phyloP scores from a whole-genome alignment of 2,329 filamentous ascomycete species.

The Zasmidium citrigriseum region DNA sequence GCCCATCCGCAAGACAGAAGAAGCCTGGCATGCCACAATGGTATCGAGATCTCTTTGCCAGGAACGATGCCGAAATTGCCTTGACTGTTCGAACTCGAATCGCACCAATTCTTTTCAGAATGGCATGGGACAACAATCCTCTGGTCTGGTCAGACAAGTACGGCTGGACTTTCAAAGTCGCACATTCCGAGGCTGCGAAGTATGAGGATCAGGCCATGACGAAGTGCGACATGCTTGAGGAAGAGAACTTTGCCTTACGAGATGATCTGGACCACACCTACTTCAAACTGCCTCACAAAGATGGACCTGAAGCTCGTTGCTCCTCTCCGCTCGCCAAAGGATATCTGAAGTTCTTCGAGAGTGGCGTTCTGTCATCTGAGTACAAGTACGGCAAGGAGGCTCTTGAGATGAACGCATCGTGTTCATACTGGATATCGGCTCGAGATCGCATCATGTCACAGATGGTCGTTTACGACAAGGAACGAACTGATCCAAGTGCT shows the following conservation, averaged over 20 bases:
- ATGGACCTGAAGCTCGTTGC: conserved; percentile 83
- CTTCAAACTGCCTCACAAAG: conserved; percentile 95
- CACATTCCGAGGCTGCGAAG: conserved; percentile 59
- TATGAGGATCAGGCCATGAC: conserved; percentile 73
- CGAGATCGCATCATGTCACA: conserved; percentile 92
- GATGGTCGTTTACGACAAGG: conserved; percentile 83
- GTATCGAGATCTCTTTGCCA: conserved; percentile 89
- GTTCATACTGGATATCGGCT: conserved; percentile 98
- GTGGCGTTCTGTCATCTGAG: conserved; percentile 81
- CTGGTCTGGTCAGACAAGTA: conserved; percentile 90
- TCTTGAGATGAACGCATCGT: conserved; percentile 96
- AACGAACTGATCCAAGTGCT: conserved; percentile 41
- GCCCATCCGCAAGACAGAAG: conserved; percentile 82
- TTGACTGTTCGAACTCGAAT: conserved; percentile 85
- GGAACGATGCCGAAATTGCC: conserved; percentile 66
- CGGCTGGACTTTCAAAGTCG: conserved; percentile 89
- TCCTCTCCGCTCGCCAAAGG: conserved; percentile 86
- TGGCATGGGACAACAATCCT: conserved; percentile 88
- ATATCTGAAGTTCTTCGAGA: conserved; percentile 89
- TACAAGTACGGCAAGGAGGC: conserved; percentile 91
- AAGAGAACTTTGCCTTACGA: conserved; percentile 65
- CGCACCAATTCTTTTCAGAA: conserved; percentile 77
- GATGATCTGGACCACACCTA: conserved; percentile 69
- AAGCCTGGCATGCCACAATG: conserved; percentile 91
- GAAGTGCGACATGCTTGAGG: conserved; percentile 74